Evolutionary conservation across 2,329 filamentous ascomycete species (phyloP), one percentile per base, ranked within the genome.

Genomic region (Stachybotrys chartarum): DNA sequence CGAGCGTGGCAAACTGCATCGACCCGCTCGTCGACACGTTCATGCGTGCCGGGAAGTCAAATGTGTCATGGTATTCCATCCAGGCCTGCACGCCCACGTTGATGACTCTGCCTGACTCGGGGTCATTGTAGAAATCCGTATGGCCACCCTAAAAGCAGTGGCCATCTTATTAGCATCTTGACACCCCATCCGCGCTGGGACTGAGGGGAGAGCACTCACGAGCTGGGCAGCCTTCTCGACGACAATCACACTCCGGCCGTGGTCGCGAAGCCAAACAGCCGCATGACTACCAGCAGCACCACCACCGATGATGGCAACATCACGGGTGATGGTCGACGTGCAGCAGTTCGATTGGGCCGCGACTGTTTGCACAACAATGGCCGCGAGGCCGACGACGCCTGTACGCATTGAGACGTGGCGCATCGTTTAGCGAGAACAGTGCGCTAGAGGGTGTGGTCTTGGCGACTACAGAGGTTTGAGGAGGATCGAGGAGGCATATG

Each of bases 101-200:
- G 53, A 63, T 64, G 0, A 61, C 53, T 1, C 49, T 56, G 17
- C 65, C 66, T 7, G 65, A 71, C 63, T 16, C 51, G n/a, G 71
- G 73, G 39, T 74, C 73, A 6, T 61, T 66, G 60, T 75, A 80
- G 14, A 76, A 79, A 14, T 76, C 65, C 5, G 74, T 73, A 59
- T 80, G 76, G 5, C 78, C 78, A 18, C 78, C 78, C 55, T 78
- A 30, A 48, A 12, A 14, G 8, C 32, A 54, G 5, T 8, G n/a
- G 24, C 17, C 11, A 51, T 3, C 2, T 6, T 42, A 42, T 24
- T 14, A 16, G 16, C 7, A 18, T 50, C 47, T 45, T 30, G 47
- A 24, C 47, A 30, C 47, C 8, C 10, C 18, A 30, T 10, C 18
- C 47, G 17, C 14, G 16, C 14, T 8, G 16, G 16, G 47, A 30